Base-by-base conservation (phyloP, 768 basidiomycete species). In the Zangia roseola region DNA sequence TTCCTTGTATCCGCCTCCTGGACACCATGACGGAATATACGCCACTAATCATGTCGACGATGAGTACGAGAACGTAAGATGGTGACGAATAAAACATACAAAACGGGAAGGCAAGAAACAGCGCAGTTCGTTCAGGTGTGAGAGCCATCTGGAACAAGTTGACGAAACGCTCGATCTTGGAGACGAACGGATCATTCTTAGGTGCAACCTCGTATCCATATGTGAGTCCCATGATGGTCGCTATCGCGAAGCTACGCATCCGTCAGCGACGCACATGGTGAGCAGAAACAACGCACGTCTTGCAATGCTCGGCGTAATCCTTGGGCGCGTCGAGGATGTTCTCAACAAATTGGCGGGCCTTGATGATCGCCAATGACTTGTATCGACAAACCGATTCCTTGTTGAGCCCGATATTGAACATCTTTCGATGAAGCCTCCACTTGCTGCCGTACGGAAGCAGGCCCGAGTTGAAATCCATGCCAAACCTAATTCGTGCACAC, bases 1-100 rank as follows among this genome's bases (percentile, higher is more conserved):
- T 31, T 40, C 40, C 31, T 64, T 62, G 54, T 50, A 69, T 20
- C n/a, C 21, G 19, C 67, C 60, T 17, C 71, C 70, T 0, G 67
- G 71, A 30, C 70, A 49, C 69, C 69, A 71, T 2, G 57, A 56
- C 0, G 71, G 71, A 23, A 72, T 52, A 25, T 68, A 24, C 33
- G 47, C 43, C 53, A 64, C 62, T 62, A 12, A n/a, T n/a, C 39
- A 24, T 31, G 0, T 24, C 13, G 3, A 34, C 13, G 0, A 24
- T 57, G 10, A 56, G 35, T 10, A 34, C 26, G 26, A 25, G 6
- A 10, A 12, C 10, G 2, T 2, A n/a, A 26, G 20, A 24, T 2
- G 3, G 10, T 5, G 31, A 12, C 14, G 2, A 12, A 39, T 5
- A 3, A 16, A 10, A 62, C 65, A 9, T 45, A 68, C 65, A 17